Evolutionary conservation across 495 filamentous ascomycete genomes (phyloP).

Genomic region (Ascobolus immersus): DNA sequence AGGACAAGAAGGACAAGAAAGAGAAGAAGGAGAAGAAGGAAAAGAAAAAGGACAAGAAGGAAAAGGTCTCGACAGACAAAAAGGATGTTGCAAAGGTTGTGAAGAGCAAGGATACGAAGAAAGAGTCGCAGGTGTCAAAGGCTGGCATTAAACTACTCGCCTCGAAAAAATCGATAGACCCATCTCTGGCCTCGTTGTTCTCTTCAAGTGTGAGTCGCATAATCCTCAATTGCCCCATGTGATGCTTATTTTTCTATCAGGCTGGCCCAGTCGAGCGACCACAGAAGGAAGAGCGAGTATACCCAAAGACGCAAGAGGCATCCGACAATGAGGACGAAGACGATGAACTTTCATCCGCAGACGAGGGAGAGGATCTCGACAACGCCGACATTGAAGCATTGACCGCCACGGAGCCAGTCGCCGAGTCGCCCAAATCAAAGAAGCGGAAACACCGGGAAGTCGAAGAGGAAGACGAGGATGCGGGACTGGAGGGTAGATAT

Average conservation of each 20-base stretch:
- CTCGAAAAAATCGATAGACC: conserved; percentile 36
- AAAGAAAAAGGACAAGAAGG: conserved; percentile 1
- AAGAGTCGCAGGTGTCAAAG: conserved; percentile 4
- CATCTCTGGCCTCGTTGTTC: conserved; percentile 54
- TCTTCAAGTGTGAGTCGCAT: conserved; percentile 38
- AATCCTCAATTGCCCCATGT: background rate
- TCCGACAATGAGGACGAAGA: conserved; percentile 17
- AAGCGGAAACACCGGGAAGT: conserved; percentile 33
- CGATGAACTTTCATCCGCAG: conserved; percentile 7
- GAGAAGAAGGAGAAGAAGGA: conserved; percentile 5
- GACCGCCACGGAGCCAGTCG: conserved; percentile 17
- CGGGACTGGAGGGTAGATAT: conserved; percentile 60
- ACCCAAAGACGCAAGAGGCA: conserved; percentile 10
- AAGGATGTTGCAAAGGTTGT: conserved; percentile 4
- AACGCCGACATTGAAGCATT: conserved; percentile 16
- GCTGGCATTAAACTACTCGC: conserved; percentile 12
- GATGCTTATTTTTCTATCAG: conserved; percentile 20
- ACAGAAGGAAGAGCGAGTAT: conserved; percentile 26
- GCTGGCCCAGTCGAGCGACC: conserved; percentile 40
- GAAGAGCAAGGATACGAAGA: conserved; percentile 8
- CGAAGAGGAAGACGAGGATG: conserved; percentile 47
- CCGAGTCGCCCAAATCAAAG: conserved; percentile 12
- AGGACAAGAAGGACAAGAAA: conserved; percentile 6
- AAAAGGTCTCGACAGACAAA: conserved; percentile 1
- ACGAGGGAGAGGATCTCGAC: conserved; percentile 17